Percentiles rank a stretch among this genome's conserved stretches.
These are phyloP conservation scores for Chrysosporium queenslandicum DNA, from an alignment of 2,329 filamentous ascomycete species.

Conservation along the genomic window DNA sequence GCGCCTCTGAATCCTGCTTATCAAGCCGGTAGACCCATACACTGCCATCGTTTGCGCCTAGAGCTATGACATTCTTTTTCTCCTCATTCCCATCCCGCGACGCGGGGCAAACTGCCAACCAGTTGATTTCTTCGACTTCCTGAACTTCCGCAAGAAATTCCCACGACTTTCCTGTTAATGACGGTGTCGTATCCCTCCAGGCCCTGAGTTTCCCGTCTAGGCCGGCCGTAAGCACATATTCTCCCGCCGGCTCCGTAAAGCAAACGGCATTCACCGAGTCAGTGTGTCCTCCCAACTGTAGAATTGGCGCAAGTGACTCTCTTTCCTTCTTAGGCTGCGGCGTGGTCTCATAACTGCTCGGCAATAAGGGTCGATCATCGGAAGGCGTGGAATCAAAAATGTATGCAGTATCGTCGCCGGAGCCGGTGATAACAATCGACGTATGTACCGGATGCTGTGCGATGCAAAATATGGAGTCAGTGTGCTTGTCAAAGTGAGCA, in stretches of 20 bases:
- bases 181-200: constrained; percentile 47
- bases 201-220: constrained; percentile 73
- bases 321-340: constrained; percentile 50
- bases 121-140: constrained; percentile 93
- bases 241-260: constrained; percentile 74
- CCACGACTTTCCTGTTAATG: constrained; percentile 46
- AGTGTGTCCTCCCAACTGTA: constrained; percentile 75
- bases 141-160: constrained; percentile 65
- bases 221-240: constrained; percentile 77
- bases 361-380: constrained; percentile 56
- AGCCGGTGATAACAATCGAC: constrained; percentile 75
- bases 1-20: constrained; percentile 47
- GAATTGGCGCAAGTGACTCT: constrained; percentile 54
- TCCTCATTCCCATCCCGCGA: constrained; percentile 33
- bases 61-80: constrained; percentile 70
- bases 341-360: constrained; percentile 61
- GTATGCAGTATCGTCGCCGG: constrained; percentile 76
- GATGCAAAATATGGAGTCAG: constrained; percentile 88
- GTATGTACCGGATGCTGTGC: constrained; percentile 77
- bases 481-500: constrained; percentile 84
- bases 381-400: constrained; percentile 65
- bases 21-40: constrained; percentile 95
- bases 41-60: constrained; percentile 81
- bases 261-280: constrained; percentile 81
- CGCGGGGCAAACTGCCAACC: constrained; percentile 67